These are phyloP conservation scores for Pulveroboletus frians DNA, from an alignment of 768 basidiomycete species.

Conservation along the genomic window DNA sequence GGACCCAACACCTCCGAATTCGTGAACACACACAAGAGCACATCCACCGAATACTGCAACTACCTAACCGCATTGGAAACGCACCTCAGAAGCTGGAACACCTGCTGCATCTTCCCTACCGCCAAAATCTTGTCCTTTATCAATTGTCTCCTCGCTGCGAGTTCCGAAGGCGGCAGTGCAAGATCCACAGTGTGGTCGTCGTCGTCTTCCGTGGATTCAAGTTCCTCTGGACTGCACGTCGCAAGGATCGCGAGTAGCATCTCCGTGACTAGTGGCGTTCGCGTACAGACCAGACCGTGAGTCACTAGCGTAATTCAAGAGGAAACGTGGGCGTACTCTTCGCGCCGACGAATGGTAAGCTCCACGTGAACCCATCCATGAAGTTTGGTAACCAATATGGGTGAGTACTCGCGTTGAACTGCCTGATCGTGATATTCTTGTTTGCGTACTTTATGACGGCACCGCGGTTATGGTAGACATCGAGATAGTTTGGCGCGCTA, in stretches of 20 bases:
- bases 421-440: conserved; percentile 94
- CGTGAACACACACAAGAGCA: not conserved
- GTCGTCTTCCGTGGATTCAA: conserved; percentile 58
- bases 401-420: conserved; percentile 74
- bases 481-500: conserved; percentile 95
- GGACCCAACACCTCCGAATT: not conserved
- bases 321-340: conserved; percentile 68
- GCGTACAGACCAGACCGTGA: not conserved
- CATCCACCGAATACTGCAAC: not conserved
- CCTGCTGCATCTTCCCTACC: conserved; percentile 85
- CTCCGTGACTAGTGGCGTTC: conserved; percentile 68
- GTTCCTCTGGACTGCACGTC: conserved; percentile 91
- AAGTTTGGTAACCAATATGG: conserved; percentile 98
- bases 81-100: conserved; percentile 85
- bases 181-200: conserved; percentile 26
- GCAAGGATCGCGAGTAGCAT: conserved; percentile 95
- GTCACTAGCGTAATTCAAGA: not conserved
- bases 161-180: conserved; percentile 36
- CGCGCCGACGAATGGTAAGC: conserved; percentile 93
- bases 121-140: conserved; percentile 95
- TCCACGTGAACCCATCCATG: conserved; percentile 99
- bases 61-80: conserved; percentile 20
- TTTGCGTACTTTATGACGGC: conserved; percentile 97
- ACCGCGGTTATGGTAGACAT: conserved; percentile 95
- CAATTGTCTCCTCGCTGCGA: conserved; percentile 55